Evolutionary conservation across 2,329 filamentous ascomycete genomes (phyloP).

Genomic region (Verticillium isaacii): DNA sequence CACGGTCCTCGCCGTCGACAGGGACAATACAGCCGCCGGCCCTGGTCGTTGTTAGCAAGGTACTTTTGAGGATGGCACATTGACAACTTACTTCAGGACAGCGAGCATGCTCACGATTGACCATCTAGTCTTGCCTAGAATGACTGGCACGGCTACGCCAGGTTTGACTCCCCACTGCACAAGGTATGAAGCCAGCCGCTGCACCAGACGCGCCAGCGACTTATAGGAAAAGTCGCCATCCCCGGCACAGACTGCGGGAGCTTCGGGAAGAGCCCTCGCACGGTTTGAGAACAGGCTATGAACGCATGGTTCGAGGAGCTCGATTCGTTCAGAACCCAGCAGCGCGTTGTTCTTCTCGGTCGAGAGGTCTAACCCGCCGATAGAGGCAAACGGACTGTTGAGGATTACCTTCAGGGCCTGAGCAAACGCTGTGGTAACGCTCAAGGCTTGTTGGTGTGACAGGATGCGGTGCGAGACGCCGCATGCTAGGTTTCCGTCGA

Average conservation of each 20-base stretch:
- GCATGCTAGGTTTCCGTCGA: constrained; percentile 32
- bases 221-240: constrained; percentile 39
- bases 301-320: constrained; percentile 41
- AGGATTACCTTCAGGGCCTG: constrained; percentile 44
- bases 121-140: constrained; percentile 65
- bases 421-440: constrained; percentile 48
- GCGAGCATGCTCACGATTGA: constrained; percentile 67
- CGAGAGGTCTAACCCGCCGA: constrained; percentile 47
- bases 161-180: constrained; percentile 43
- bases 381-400: constrained; percentile 29
- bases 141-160: constrained; percentile 57
- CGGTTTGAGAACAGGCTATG: constrained; percentile 40
- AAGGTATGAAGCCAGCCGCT: constrained; percentile 39
- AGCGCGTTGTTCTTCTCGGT: constrained; percentile 46
- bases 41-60: constrained; percentile 10
- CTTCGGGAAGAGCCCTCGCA: constrained; percentile 30
- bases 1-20: constrained; percentile 39
- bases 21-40: constrained; percentile 47
- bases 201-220: constrained; percentile 31
- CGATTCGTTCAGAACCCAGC: constrained; percentile 13
- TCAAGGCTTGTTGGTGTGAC: constrained; percentile 36
- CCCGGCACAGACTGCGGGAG: constrained; percentile 36
- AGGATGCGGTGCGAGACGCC: constrained; percentile 41
- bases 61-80: constrained; percentile 21
- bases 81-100: constrained; percentile 53